These are phyloP conservation scores for Craterostigma plantagineum DNA, from an alignment of 257 asterid species.

Conservation along the genomic window DNA sequence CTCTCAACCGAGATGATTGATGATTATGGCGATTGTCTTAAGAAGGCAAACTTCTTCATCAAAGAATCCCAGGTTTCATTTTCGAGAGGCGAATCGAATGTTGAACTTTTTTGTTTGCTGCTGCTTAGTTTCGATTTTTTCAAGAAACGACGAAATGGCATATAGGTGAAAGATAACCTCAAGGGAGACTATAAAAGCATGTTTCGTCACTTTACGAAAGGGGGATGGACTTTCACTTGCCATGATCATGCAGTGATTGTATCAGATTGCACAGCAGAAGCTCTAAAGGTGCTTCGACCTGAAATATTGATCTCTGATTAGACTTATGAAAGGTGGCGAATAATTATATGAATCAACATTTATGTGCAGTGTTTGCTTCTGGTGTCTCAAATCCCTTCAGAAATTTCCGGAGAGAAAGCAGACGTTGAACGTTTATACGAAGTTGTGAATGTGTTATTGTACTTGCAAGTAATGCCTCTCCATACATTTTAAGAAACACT, in stretches of 20 bases:
- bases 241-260: slow-evolving; percentile 68
- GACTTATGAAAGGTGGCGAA: no score
- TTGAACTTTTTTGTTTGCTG: no score
- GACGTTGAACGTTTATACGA: slow-evolving; percentile 16
- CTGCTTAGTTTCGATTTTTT: no score
- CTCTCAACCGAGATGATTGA: slow-evolving; percentile 55
- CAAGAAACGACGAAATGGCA: no score
- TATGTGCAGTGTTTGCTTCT: slow-evolving; percentile 29
- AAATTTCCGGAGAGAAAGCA: slow-evolving; percentile 14
- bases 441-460: slow-evolving; percentile 17
- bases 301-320: no score
- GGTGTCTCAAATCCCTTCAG: slow-evolving; percentile 33
- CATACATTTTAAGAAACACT: background rate
- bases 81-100: no score
- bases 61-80: slow-evolving; percentile 57
- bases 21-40: slow-evolving; percentile 52
- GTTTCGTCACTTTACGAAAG: slow-evolving; percentile 66
- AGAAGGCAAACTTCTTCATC: slow-evolving; percentile 47
- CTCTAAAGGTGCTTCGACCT: no score
- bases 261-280: no score
- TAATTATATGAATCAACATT: no score
- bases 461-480: slow-evolving; percentile 10
- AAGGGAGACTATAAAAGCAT: slow-evolving; percentile 32
- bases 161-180: slow-evolving; percentile 38
- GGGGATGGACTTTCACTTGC: slow-evolving; percentile 67